These are phyloP conservation scores for Sugiyamaella lignohabitans DNA, from an alignment of 805 yeast species.

Conservation along the genomic window DNA sequence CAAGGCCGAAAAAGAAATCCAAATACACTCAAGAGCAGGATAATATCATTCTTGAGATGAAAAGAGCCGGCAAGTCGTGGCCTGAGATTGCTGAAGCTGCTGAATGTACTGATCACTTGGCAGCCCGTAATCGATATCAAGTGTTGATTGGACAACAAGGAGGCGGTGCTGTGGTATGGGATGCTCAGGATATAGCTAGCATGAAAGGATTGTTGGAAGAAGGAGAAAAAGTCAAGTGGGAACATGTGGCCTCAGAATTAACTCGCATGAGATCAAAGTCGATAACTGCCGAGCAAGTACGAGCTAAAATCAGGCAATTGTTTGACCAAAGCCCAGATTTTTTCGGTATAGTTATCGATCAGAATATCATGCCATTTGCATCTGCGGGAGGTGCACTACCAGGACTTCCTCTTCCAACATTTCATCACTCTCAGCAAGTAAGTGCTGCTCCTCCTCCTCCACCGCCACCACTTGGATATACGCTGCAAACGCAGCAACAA, in stretches of 20 bases:
- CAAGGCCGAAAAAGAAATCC: conserved; percentile 54
- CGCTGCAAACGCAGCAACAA: not conserved
- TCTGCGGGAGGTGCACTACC: not conserved
- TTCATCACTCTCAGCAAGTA: not conserved
- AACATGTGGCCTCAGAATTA: conserved; percentile 55
- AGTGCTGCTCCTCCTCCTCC: not conserved
- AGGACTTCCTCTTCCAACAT: not conserved
- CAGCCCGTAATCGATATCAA: conserved; percentile 73
- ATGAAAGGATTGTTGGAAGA: conserved; percentile 54
- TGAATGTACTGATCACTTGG: conserved; percentile 57
- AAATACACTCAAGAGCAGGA: conserved; percentile 68
- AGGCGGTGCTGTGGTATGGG: conserved; percentile 62
- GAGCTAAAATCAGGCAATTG: conserved; percentile 46
- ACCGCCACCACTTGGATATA: not conserved
- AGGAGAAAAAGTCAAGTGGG: conserved; percentile 68
- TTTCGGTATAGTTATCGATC: conserved; percentile 44
- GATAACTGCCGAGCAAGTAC: conserved; percentile 48
- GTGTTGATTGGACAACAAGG: conserved; percentile 81
- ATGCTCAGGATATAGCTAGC: conserved; percentile 44
- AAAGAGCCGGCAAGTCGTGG: conserved; percentile 62
- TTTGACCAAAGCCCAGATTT: conserved; percentile 49
- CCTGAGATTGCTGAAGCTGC: conserved; percentile 63
- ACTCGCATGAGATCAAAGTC: conserved; percentile 44
- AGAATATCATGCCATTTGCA: conserved; percentile 7
- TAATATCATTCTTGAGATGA: conserved; percentile 52